Percentiles rank a stretch among this genome's conserved stretches.
Evolutionary conservation across 225 moss, liverwort and hornwort genomes (phyloP).

Genomic region (Rhytidiadelphus loreus): DNA sequence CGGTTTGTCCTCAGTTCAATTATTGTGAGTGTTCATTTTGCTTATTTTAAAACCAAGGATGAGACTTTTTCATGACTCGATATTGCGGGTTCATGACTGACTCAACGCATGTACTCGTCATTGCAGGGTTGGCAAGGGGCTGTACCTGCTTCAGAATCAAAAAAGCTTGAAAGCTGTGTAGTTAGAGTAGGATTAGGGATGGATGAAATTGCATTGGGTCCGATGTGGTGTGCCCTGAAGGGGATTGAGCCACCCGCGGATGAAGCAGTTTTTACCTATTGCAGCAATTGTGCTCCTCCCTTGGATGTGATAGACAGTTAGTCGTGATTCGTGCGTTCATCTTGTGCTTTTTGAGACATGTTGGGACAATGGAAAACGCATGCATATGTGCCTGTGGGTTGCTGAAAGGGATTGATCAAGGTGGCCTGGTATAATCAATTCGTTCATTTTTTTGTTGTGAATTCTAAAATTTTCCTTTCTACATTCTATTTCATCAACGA

Average conservation of each 20-base stretch:
- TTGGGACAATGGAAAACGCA: slow-evolving; percentile 4
- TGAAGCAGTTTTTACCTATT: slow-evolving; percentile 3
- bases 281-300: slow-evolving; percentile 29
- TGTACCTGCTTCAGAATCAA: not conserved
- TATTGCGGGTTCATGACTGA: not conserved
- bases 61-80: not conserved
- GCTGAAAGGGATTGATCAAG: not conserved
- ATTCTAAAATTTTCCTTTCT: not conserved
- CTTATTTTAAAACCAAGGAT: not conserved
- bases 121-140: slow-evolving; percentile 16
- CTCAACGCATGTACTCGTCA: not conserved
- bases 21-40: not conserved
- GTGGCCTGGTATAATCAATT: not conserved
- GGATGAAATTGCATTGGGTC: slow-evolving; percentile 13
- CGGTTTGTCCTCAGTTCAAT: not conserved
- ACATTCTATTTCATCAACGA: not conserved
- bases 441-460: not conserved
- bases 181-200: slow-evolving; percentile 12
- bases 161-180: not conserved
- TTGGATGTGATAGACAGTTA: slow-evolving; percentile 21
- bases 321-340: slow-evolving; percentile 10
- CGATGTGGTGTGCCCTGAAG: slow-evolving; percentile 53
- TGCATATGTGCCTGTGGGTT: slow-evolving; percentile 3
- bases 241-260: slow-evolving; percentile 54
- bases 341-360: slow-evolving; percentile 1